phyloP scores from a whole-genome alignment of 1,284 basidiomycete genomes.

The Golubevia pallescens region DNA sequence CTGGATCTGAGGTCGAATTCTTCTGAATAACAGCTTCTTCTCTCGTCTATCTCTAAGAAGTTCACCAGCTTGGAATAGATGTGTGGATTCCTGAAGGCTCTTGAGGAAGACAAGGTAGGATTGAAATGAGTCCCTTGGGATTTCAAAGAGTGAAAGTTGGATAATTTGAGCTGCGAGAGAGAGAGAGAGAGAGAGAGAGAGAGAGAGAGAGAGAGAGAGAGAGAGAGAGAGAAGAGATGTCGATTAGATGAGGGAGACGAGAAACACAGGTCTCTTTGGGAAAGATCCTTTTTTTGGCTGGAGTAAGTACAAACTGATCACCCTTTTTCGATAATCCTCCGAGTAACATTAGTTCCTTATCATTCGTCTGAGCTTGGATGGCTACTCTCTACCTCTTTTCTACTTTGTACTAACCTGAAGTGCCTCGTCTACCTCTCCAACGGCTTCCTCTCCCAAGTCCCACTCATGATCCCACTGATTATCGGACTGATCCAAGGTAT shows the following conservation, averaged over 20 bases:
- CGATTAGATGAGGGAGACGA: neutral
- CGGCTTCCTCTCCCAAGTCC: neutral
- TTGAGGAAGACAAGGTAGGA: conserved; percentile 84
- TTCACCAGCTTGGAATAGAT: conserved; percentile 90
- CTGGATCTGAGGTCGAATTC: too few species aligned
- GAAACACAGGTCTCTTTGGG: neutral
- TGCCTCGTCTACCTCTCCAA: neutral
- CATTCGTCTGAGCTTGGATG: conserved; percentile 2
- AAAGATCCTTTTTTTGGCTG: neutral
- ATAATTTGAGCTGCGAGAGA: too few species aligned
- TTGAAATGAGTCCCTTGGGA: conserved; percentile 86
- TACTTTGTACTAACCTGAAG: neutral
- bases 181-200: too few species aligned
- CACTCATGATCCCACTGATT: conserved; percentile 3
- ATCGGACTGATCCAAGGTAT: too few species aligned
- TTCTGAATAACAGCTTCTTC: conserved; percentile 10
- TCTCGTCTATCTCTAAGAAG: conserved; percentile 86
- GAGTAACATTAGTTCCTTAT: conserved; percentile 3
- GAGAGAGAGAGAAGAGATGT: too few species aligned
- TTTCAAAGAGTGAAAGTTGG: too few species aligned
- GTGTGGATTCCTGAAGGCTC: conserved; percentile 91
- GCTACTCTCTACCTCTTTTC: too few species aligned
- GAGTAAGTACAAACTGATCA: conserved; percentile 2
- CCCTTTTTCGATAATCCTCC: neutral
- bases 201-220: too few species aligned